phyloP scores from a whole-genome alignment of 2,329 filamentous ascomycete genomes.

The Cercospora sp. region DNA sequence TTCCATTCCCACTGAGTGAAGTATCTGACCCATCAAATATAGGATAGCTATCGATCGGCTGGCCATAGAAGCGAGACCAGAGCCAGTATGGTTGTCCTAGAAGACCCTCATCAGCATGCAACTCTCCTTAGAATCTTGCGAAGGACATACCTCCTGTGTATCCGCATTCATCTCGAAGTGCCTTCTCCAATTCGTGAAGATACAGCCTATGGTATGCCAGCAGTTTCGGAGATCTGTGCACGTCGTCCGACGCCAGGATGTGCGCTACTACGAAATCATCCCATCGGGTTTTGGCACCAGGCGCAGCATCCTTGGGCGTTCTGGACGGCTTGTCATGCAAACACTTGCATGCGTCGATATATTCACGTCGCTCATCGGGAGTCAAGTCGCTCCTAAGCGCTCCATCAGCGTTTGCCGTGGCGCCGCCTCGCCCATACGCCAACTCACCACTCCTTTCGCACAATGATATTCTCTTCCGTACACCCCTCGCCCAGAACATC shows the following conservation, averaged over 20 bases:
- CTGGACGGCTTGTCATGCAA: constrained; percentile 18
- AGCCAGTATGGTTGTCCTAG: constrained; percentile 18
- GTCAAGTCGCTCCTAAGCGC: constrained; percentile 31
- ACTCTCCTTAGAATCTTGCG: not conserved
- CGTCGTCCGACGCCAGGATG: constrained; percentile 32
- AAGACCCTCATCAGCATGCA: not conserved
- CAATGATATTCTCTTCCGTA: constrained; percentile 29
- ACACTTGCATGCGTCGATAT: constrained; percentile 26
- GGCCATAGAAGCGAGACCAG: constrained; percentile 7
- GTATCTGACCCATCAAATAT: constrained; percentile 40
- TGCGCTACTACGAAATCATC: constrained; percentile 37
- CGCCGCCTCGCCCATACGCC: not conserved
- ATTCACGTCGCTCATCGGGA: constrained; percentile 21
- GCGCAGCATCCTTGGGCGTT: constrained; percentile 20
- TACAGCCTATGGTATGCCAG: constrained; percentile 46
- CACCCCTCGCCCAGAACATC: constrained; percentile 14
- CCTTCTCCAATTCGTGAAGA: constrained; percentile 45
- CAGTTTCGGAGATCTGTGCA: constrained; percentile 34
- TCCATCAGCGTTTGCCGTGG: constrained; percentile 16
- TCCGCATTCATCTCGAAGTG: constrained; percentile 45
- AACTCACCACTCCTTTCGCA: constrained; percentile 31
- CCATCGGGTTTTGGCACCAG: constrained; percentile 33
- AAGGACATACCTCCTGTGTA: not conserved
- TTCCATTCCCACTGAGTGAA: constrained; percentile 49
- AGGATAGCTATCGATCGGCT: constrained; percentile 47